Conservation (phyloP, 192 early-diverging fungal genomes). For the Phycomyces nitens region DNA sequence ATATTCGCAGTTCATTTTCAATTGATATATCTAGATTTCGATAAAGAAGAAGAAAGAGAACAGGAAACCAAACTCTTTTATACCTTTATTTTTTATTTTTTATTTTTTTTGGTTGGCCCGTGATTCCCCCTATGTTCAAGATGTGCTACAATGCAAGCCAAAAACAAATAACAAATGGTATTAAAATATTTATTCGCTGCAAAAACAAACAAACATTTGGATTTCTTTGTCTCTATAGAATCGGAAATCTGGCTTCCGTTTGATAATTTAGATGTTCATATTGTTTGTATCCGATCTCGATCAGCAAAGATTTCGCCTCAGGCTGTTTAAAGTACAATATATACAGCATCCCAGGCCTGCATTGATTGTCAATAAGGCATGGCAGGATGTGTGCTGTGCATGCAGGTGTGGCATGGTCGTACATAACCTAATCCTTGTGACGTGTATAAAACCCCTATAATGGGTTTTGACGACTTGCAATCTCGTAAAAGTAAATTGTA, state of each 20-base stretch:
- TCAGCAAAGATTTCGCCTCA: not conserved
- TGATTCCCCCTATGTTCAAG: not conserved
- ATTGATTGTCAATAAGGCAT: slow-evolving; percentile 4
- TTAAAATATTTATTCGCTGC: too few relatives aligned
- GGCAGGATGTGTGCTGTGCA: slow-evolving; percentile 3
- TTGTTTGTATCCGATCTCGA: not conserved
- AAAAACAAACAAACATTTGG: too few relatives aligned
- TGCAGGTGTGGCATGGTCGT: not conserved
- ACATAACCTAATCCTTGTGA: slow-evolving; percentile 1
- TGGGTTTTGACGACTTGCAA: slow-evolving; percentile 2
- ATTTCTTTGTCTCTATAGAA: too few relatives aligned
- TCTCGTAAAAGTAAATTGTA: not conserved
- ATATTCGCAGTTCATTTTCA: slow-evolving; percentile 3
- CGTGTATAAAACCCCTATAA: slow-evolving; percentile 1
- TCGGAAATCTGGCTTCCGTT: too few relatives aligned
- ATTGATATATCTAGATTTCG: not conserved
- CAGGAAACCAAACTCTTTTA: too few relatives aligned
- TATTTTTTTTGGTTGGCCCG: not conserved
- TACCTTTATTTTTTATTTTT: not conserved
- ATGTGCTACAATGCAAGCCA: too few relatives aligned
- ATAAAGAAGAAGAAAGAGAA: not conserved
- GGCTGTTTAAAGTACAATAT: not conserved
- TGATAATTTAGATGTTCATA: not conserved
- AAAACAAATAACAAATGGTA: too few relatives aligned
- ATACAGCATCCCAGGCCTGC: not conserved